Evolutionary conservation across 1,284 basidiomycete species (phyloP).

Genomic region (Flammula alnicola): DNA sequence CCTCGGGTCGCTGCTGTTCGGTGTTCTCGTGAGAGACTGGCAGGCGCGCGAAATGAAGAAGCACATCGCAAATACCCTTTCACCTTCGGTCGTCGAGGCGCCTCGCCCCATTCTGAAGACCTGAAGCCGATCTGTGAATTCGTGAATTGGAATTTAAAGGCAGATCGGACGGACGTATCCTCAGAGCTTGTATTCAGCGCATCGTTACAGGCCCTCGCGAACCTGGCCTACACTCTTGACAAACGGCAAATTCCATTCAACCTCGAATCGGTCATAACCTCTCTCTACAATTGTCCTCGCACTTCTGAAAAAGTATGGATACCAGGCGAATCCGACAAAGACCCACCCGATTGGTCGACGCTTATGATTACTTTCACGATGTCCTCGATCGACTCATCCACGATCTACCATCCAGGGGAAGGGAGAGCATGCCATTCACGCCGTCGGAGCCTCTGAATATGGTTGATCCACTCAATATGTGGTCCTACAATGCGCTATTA

Average conservation of each 20-base stretch:
- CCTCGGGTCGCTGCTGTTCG: constrained; percentile 70
- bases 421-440: constrained; percentile 17
- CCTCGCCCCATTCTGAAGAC: constrained; percentile 15
- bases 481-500: constrained; percentile 55
- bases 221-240: constrained; percentile 57
- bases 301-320: constrained; percentile 51
- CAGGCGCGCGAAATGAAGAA: constrained; percentile 34
- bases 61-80: no score
- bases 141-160: constrained; percentile 16
- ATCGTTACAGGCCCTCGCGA: constrained; percentile 63
- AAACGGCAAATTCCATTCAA: constrained; percentile 50
- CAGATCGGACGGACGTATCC: constrained; percentile 18
- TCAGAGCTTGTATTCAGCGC: constrained; percentile 25
- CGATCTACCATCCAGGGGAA: constrained; percentile 31
- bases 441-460: constrained; percentile 17
- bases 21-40: constrained; percentile 66
- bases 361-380: constrained; percentile 60
- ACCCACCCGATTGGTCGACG: constrained; percentile 43
- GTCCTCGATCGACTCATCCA: constrained; percentile 54
- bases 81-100: constrained; percentile 4
- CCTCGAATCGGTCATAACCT: constrained; percentile 46
- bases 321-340: constrained; percentile 20
- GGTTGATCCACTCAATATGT: constrained; percentile 50
- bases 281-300: constrained; percentile 56
- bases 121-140: constrained; percentile 19